These are phyloP conservation scores for Priceomyces carsonii DNA, from an alignment of 805 yeast genomes.

Conservation along the genomic window DNA sequence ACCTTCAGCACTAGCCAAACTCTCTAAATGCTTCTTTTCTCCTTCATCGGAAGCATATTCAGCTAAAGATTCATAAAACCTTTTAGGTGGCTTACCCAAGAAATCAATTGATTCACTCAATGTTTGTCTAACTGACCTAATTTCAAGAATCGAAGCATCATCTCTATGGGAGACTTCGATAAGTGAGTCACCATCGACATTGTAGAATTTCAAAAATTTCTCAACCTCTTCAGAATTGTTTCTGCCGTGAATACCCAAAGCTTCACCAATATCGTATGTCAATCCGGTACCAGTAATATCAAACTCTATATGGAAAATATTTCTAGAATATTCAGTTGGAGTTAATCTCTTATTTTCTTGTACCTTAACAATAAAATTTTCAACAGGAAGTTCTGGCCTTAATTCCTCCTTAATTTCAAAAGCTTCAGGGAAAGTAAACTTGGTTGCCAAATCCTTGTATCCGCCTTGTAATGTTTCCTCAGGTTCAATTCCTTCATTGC, in stretches of 20 bases:
- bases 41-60: slow-evolving; percentile 67
- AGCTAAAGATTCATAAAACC: slow-evolving; percentile 84
- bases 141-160: slow-evolving; percentile 56
- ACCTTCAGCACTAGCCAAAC: slow-evolving; percentile 74
- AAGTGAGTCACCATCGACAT: slow-evolving; percentile 65
- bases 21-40: slow-evolving; percentile 62
- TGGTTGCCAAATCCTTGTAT: slow-evolving; percentile 58
- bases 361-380: slow-evolving; percentile 84
- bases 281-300: slow-evolving; percentile 89
- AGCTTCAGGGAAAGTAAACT: slow-evolving; percentile 80
- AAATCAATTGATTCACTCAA: slow-evolving; percentile 80
- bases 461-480: slow-evolving; percentile 43
- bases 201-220: slow-evolving; percentile 69
- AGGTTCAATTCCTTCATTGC: slow-evolving; percentile 33
- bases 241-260: slow-evolving; percentile 92
- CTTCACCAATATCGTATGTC: slow-evolving; percentile 93
- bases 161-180: slow-evolving; percentile 74
- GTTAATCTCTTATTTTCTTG: slow-evolving; percentile 91
- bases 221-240: slow-evolving; percentile 67
- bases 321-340: slow-evolving; percentile 85
- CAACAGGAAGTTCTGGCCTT: slow-evolving; percentile 88
- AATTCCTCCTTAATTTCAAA: slow-evolving; percentile 55
- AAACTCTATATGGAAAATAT: slow-evolving; percentile 94
- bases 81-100: slow-evolving; percentile 94
- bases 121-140: slow-evolving; percentile 80